Percentiles rank a stretch among this genome's conserved stretches.
These are phyloP conservation scores for Rhododendron kiyosumense DNA, from an alignment of 148 eudicot genomes.

Conservation along the genomic window DNA sequence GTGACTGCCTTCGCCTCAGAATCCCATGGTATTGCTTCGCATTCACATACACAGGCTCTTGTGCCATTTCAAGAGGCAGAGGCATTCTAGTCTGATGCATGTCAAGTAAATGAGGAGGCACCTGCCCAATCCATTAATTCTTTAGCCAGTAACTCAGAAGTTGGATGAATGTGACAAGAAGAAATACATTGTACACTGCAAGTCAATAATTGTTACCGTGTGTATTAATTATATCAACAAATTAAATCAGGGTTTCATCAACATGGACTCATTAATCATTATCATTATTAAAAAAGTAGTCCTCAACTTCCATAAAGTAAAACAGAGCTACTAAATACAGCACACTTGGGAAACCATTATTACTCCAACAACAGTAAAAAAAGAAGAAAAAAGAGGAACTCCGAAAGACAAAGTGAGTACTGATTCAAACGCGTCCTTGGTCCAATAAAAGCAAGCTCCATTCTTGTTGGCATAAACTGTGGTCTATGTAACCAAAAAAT, in stretches of 20 bases:
- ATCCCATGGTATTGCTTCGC: constrained; percentile 93
- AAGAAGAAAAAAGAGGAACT: background rate
- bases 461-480: background rate
- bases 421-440: background rate
- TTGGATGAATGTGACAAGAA: background rate
- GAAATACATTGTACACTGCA: background rate
- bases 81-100: constrained; percentile 82
- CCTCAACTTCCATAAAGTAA: background rate
- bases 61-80: constrained; percentile 81
- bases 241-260: background rate
- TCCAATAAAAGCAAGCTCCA: background rate
- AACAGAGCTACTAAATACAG: background rate
- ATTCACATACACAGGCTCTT: constrained; percentile 94
- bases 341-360: background rate
- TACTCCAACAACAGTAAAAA: background rate
- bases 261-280: background rate
- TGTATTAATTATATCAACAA: background rate
- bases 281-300: background rate
- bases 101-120: constrained; percentile 61
- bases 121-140: constrained; percentile 31
- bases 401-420: background rate
- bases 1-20: constrained; percentile 82
- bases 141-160: background rate
- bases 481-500: background rate
- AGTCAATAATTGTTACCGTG: background rate